phyloP scores from a whole-genome alignment of 2,329 filamentous ascomycete genomes.

The Trichophyton simii region DNA sequence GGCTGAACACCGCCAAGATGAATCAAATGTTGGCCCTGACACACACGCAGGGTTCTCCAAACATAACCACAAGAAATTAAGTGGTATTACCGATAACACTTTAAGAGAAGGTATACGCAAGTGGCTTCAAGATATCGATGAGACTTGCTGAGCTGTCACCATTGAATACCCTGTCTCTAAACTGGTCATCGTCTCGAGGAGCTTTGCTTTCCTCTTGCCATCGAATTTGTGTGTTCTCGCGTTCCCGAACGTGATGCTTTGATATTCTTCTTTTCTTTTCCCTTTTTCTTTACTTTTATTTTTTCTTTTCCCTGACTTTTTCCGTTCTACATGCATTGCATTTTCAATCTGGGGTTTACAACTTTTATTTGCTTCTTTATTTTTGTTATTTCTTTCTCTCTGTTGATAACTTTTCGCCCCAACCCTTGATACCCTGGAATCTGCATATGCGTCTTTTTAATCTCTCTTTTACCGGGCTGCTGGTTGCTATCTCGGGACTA shows the following conservation, averaged over 20 bases:
- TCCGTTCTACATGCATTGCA: neutral
- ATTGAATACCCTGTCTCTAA: neutral
- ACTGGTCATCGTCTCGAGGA: neutral
- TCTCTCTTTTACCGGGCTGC: neutral
- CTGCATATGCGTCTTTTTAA: neutral
- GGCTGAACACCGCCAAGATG: conserved; percentile 34
- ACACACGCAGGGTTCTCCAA: conserved; percentile 15
- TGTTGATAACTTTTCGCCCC: neutral
- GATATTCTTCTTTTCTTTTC: neutral
- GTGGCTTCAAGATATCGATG: conserved; percentile 42
- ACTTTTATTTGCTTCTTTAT: neutral
- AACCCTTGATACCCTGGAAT: conserved; percentile 3
- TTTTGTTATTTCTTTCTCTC: neutral
- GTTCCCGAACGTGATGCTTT: neutral
- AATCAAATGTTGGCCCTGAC: conserved; percentile 21
- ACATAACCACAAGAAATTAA: conserved; percentile 21
- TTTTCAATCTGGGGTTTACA: neutral
- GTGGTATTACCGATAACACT: conserved; percentile 36
- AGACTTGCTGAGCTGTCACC: conserved; percentile 22
- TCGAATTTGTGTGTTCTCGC: neutral
- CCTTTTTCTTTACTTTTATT: neutral
- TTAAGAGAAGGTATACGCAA: conserved; percentile 45
- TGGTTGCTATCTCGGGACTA: neutral
- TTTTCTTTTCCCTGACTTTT: neutral
- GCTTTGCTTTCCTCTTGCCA: neutral